Percentiles rank a stretch among this genome's conserved stretches.
These are phyloP conservation scores for Fusarium marasasianum DNA, from an alignment of 2,329 filamentous ascomycete genomes.

Conservation along the genomic window DNA sequence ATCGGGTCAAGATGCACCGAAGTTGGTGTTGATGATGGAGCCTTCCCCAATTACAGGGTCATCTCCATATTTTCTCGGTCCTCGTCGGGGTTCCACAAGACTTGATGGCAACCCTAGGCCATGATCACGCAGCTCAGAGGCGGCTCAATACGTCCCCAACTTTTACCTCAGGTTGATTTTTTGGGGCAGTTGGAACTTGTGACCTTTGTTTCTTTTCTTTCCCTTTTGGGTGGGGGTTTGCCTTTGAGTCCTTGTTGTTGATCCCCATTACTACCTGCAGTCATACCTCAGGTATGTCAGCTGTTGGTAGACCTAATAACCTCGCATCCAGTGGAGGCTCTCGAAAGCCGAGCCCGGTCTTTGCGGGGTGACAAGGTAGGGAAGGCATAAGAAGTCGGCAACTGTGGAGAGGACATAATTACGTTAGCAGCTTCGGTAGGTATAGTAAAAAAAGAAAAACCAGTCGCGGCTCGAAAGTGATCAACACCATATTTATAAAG, in stretches of 20 bases:
- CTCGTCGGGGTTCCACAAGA: constrained; percentile 22
- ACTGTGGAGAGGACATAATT: constrained; percentile 4
- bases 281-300: background rate
- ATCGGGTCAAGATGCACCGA: constrained; percentile 36
- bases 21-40: constrained; percentile 29
- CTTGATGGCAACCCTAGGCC: background rate
- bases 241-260: background rate
- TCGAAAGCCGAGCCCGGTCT: background rate
- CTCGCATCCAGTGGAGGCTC: background rate
- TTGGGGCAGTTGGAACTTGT: background rate
- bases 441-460: background rate
- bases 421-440: background rate
- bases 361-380: constrained; percentile 23
- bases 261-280: background rate
- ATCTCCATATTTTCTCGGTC: constrained; percentile 36
- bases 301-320: background rate
- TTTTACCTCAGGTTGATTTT: background rate
- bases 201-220: background rate
- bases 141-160: constrained; percentile 14
- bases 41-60: constrained; percentile 18
- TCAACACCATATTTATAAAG: background rate
- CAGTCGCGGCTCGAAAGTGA: background rate
- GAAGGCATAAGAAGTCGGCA: background rate
- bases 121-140: constrained; percentile 16
- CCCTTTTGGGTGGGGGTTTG: background rate